These are phyloP conservation scores for Mucor sp. DNA, from an alignment of 371 early-diverging fungal species.

Conservation along the genomic window DNA sequence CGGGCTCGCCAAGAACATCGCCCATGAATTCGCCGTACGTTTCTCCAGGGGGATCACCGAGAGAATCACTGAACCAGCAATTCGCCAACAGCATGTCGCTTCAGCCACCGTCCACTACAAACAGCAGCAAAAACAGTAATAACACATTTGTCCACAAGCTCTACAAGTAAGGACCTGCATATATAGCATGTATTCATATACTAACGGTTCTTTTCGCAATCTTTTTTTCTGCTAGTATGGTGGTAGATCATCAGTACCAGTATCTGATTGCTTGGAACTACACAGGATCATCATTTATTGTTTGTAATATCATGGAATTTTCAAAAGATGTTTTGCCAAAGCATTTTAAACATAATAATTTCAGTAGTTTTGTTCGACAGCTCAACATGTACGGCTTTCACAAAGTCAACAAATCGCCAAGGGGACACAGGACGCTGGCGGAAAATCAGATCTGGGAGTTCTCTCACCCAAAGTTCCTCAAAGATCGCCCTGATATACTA, in stretches of 20 bases:
- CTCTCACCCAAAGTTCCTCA: slow-evolving; percentile 55
- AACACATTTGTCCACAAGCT: slow-evolving; percentile 44
- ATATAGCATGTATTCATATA: background rate
- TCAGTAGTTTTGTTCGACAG: slow-evolving; percentile 86
- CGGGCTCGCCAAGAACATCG: slow-evolving; percentile 27
- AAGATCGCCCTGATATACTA: slow-evolving; percentile 56
- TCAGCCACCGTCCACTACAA: slow-evolving; percentile 14
- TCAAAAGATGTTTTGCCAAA: slow-evolving; percentile 83
- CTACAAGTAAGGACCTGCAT: slow-evolving; percentile 38
- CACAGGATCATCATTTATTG: slow-evolving; percentile 86
- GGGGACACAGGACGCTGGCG: slow-evolving; percentile 70
- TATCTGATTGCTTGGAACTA: slow-evolving; percentile 84
- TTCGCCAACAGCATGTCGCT: slow-evolving; percentile 18
- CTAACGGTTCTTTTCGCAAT: background rate
- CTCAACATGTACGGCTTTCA: slow-evolving; percentile 84
- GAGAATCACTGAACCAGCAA: slow-evolving; percentile 19
- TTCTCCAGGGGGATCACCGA: slow-evolving; percentile 30
- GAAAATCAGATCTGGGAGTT: slow-evolving; percentile 77
- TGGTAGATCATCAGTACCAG: slow-evolving; percentile 76
- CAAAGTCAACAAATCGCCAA: slow-evolving; percentile 75
- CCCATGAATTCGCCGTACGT: slow-evolving; percentile 29
- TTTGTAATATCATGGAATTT: slow-evolving; percentile 88
- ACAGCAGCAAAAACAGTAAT: background rate
- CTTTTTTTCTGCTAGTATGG: slow-evolving; percentile 59
- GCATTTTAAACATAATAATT: slow-evolving; percentile 87